Evolutionary conservation across 805 yeast genomes (phyloP).

Genomic region (Groenewaldozyma tartarivorans): DNA sequence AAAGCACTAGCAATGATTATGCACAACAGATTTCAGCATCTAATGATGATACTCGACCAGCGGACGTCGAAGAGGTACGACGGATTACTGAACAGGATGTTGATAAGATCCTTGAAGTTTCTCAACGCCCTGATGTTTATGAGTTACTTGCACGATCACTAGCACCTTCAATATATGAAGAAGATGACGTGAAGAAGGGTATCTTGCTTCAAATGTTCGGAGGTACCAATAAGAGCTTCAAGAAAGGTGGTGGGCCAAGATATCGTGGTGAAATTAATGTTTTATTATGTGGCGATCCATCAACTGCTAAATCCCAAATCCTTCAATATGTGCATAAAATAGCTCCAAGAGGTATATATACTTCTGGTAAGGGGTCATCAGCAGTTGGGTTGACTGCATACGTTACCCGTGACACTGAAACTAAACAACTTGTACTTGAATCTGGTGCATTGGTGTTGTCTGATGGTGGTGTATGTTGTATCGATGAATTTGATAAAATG

Average conservation of each 20-base stretch:
- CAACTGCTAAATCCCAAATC: constrained; percentile 92
- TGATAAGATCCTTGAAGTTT: constrained; percentile 46
- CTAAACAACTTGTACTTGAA: constrained; percentile 87
- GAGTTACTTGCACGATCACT: constrained; percentile 79
- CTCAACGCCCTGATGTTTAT: constrained; percentile 70
- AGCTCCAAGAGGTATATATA: constrained; percentile 95
- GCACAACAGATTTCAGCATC: constrained; percentile 8
- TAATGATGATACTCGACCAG: constrained; percentile 32
- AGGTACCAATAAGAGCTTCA: constrained; percentile 82
- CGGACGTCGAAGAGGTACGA: constrained; percentile 70
- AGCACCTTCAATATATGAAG: constrained; percentile 95
- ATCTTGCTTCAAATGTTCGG: constrained; percentile 87
- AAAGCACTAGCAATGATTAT: constrained; percentile 19
- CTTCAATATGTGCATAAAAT: constrained; percentile 93
- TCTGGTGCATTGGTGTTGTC: constrained; percentile 93
- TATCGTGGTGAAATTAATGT: constrained; percentile 95
- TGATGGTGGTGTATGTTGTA: constrained; percentile 98
- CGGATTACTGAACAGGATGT: constrained; percentile 62
- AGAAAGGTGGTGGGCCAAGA: constrained; percentile 71
- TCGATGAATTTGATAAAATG: constrained; percentile 98
- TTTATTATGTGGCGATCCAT: constrained; percentile 94
- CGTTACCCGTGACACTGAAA: constrained; percentile 87
- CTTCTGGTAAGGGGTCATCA: constrained; percentile 97
- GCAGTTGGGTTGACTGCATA: constrained; percentile 99
- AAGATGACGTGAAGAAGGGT: constrained; percentile 96